Percentiles rank a stretch among this genome's conserved stretches.
Evolutionary conservation across 495 filamentous ascomycete genomes (phyloP).

Genomic region (Penicillium turbatum): DNA sequence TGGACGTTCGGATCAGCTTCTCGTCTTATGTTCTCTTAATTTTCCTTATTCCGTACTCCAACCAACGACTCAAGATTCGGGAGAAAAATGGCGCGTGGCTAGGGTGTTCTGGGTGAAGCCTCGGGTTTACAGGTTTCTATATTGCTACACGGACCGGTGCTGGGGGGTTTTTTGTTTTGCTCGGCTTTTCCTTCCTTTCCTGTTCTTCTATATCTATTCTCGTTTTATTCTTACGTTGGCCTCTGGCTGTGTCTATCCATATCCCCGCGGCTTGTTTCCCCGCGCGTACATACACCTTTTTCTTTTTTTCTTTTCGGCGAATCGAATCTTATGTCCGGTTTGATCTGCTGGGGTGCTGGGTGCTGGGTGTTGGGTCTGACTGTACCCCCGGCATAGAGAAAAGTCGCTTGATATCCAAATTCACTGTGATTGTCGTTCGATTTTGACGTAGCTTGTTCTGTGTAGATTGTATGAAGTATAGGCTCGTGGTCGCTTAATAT

Average conservation of each 20-base stretch:
- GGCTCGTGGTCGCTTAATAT: neutral
- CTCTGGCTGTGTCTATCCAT: conserved; percentile 9
- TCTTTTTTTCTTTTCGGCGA: conserved; percentile 12
- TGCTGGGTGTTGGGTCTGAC: neutral
- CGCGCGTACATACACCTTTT: conserved; percentile 22
- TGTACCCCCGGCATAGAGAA: neutral
- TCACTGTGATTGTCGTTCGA: neutral
- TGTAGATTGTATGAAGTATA: neutral
- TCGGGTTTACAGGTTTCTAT: conserved; percentile 15
- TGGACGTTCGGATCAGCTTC: neutral
- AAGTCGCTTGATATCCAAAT: conserved; percentile 8
- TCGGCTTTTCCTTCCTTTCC: conserved; percentile 2
- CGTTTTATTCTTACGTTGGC: conserved; percentile 1
- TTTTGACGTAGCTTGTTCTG: neutral
- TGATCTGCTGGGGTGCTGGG: neutral
- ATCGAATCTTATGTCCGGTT: neutral
- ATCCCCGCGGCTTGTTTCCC: conserved; percentile 15
- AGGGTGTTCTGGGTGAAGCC: conserved; percentile 31
- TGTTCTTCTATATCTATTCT: neutral
- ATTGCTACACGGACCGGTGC: conserved; percentile 35
- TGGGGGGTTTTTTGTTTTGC: conserved; percentile 17
- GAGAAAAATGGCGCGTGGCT: conserved; percentile 25
- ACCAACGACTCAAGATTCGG: conserved; percentile 13
- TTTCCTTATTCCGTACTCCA: conserved; percentile 11
- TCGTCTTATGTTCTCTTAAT: conserved; percentile 4